Evolutionary conservation across 805 yeast genomes (phyloP).

Genomic region (Ascoidea asiatica): DNA sequence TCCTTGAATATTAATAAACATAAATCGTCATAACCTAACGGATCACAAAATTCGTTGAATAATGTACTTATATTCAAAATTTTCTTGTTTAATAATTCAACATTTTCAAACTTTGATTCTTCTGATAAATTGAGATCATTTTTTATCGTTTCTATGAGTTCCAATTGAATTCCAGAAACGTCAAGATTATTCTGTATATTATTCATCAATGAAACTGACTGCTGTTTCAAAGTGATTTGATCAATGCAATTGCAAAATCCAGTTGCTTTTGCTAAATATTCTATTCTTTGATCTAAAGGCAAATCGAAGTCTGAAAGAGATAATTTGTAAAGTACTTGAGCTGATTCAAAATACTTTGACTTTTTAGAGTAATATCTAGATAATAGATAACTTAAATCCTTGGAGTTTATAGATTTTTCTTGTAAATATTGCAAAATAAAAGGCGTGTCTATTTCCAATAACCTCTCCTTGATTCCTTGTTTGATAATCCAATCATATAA

Average conservation of each 20-base stretch:
- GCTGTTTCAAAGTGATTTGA: conserved; percentile 64
- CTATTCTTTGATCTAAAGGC: conserved; percentile 62
- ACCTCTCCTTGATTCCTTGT: conserved; percentile 63
- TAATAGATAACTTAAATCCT: conserved; percentile 66
- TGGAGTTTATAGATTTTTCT: conserved; percentile 46
- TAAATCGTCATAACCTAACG: conserved; percentile 74
- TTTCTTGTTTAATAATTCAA: conserved; percentile 42
- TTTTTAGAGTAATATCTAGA: conserved; percentile 86
- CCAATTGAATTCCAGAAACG: conserved; percentile 77
- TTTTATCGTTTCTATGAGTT: conserved; percentile 24
- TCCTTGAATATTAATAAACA: conserved; percentile 67
- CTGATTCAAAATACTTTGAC: conserved; percentile 72
- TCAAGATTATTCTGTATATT: conserved; percentile 70
- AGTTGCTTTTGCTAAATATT: conserved; percentile 79
- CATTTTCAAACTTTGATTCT: conserved; percentile 36
- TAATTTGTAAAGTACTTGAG: conserved; percentile 58
- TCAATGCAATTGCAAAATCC: conserved; percentile 83
- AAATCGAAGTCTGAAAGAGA: conserved; percentile 65
- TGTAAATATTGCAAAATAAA: conserved; percentile 67
- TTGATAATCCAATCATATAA: conserved; percentile 85
- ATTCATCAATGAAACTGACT: conserved; percentile 55
- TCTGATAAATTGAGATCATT: conserved; percentile 38
- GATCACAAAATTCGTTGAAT: conserved; percentile 78
- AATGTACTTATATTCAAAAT: conserved; percentile 64
- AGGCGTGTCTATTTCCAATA: conserved; percentile 72